A percentile compares a stretch with the other conserved stretches of the same genome.
Conservation (phyloP, 495 filamentous ascomycete species). For the Daldinia concentrica region DNA sequence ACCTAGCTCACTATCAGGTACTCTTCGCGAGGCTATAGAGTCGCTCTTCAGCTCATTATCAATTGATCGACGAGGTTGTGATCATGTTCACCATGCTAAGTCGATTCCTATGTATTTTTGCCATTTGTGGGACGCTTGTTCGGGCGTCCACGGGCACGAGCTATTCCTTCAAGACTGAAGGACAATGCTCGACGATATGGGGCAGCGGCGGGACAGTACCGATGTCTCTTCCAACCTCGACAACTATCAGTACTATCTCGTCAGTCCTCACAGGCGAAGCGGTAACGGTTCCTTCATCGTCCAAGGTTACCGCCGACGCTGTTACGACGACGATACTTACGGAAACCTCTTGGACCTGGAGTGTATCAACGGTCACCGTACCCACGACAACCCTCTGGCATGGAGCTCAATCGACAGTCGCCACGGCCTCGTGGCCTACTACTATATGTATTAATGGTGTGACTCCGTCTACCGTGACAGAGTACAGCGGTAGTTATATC, state of each 20-base stretch:
- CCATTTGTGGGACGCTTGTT: slow-evolving; percentile 18
- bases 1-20: neutral
- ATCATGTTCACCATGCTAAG: slow-evolving; percentile 14
- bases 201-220: slow-evolving; percentile 23
- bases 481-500: slow-evolving; percentile 40
- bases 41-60: neutral
- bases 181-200: slow-evolving; percentile 21
- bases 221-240: slow-evolving; percentile 25
- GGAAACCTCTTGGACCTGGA: neutral
- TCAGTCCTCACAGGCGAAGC: slow-evolving; percentile 12
- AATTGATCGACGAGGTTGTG: neutral
- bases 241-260: slow-evolving; percentile 17
- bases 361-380: neutral
- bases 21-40: too few species aligned
- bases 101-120: slow-evolving; percentile 5
- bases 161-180: slow-evolving; percentile 26
- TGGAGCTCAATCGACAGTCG: slow-evolving; percentile 21
- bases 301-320: slow-evolving; percentile 4
- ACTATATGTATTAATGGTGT: slow-evolving; percentile 35
- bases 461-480: slow-evolving; percentile 36
- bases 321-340: slow-evolving; percentile 27
- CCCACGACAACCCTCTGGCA: slow-evolving; percentile 15
- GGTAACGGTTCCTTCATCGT: slow-evolving; percentile 24
- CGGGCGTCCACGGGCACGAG: slow-evolving; percentile 22
- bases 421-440: slow-evolving; percentile 27